Evolutionary conservation across 345 rosid genomes (phyloP).

Genomic region (Iberis pinnata): DNA sequence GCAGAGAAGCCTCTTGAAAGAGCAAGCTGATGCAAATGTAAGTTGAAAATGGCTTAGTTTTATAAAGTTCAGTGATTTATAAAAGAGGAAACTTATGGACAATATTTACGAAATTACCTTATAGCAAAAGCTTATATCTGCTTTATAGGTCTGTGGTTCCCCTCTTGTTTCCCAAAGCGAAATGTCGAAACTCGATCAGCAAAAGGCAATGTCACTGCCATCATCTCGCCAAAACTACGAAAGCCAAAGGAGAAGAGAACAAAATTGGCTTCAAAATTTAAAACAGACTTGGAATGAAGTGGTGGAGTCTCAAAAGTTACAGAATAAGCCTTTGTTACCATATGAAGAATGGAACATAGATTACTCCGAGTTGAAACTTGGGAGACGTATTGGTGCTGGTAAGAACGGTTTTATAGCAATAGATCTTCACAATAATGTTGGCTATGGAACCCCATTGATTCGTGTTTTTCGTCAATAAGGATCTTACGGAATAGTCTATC

Average conservation of each 20-base stretch:
- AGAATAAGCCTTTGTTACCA: slow-evolving; percentile 54
- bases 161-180: neutral
- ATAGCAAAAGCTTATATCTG: neutral
- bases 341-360: slow-evolving; percentile 71
- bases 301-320: slow-evolving; percentile 65
- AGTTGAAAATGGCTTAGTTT: no score
- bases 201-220: slow-evolving; percentile 66
- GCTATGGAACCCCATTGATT: neutral
- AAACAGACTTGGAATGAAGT: no score
- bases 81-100: no score
- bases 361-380: slow-evolving; percentile 63
- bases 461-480: slow-evolving; percentile 34
- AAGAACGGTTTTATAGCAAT: slow-evolving; percentile 16
- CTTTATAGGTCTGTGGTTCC: slow-evolving; percentile 35
- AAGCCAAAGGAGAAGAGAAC: slow-evolving; percentile 41
- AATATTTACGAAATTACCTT: no score
- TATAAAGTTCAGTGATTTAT: no score
- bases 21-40: slow-evolving; percentile 40
- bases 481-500: slow-evolving; percentile 67
- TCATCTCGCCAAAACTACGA: slow-evolving; percentile 63
- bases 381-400: slow-evolving; percentile 78
- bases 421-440: no score
- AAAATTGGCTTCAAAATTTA: no score
- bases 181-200: slow-evolving; percentile 50
- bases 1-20: slow-evolving; percentile 53